Base-by-base conservation (phyloP, 805 yeast genomes). In the Kazachstania kunashirensis region DNA sequence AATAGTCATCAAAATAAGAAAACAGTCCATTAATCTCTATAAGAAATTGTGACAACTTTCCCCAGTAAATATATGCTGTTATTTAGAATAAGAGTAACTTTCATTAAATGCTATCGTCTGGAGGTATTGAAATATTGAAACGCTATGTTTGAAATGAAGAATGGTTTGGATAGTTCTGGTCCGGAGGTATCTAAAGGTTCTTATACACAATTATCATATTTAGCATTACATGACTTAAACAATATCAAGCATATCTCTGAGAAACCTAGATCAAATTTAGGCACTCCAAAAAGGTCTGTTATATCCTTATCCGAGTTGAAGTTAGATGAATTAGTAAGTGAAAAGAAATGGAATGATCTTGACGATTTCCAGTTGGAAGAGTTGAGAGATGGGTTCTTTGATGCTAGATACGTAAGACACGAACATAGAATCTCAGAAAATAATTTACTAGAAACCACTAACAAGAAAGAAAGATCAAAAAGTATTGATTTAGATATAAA, bases 321-420 rank as follows among this genome's bases (percentile, higher is more conserved):
- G 37, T 42, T 65, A 12, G 48, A 50, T 11, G 48, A 51, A 17
- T 45, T 63, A 16, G 49, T 53, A 2, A 42, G 45, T 8, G 49
- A 49, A 2, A 48, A 52, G 7, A 43, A 49, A 4, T 48, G 62
- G 39, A 59, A 61, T 15, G 47, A 56, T n/a, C 43, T 66, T 24
- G 61, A 59, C 5, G 53, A 54, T 18, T 64, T 53, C 37, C 62
- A 53, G 1, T 36, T 68, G n/a, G 68, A 66, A 36, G 76, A 70
- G 43, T 44, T 66, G 18, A 55, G 75, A 45, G 66, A 66, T 34
- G 73, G 73, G 8, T 70, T 64, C 46, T 70, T 70, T 41, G 74
- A 70, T 44, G 66, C 75, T 1, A 53, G 61, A 1, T 70, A 58
- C 40, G 50, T 59, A 6, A 61, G 60, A 28, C 52, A 51, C 10